Base-by-base conservation (phyloP, 768 basidiomycete genomes). In the Tephrocybe sp. region DNA sequence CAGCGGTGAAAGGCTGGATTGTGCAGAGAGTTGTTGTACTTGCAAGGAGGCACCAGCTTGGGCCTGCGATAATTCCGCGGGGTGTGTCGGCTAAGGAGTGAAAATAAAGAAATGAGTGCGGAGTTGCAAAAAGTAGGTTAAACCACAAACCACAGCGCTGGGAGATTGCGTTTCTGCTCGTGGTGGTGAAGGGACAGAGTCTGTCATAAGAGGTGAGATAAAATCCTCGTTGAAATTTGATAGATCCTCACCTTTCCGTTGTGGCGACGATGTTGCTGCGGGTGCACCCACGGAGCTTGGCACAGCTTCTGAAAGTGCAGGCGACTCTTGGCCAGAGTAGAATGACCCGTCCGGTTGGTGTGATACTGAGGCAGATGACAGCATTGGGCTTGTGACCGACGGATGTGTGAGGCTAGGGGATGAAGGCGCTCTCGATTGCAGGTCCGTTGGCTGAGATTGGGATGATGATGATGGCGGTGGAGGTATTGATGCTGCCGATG, bases 331-430 rank as follows among this genome's bases (percentile, higher is more conserved):
- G 9, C 78, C 79, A 38, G 86, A 87, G 61, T 84, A 86, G 53
- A 85, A 80, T 21, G 89, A 87, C 21, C 80, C 83, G 50, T 80
- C 77, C 4, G 75, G 85, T 44, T 83, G 83, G 49, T 85, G 84
- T 43, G 79, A 83, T 26, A 73, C 78, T 30, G 79, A 81, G 12
- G 88, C 86, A 21, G 80, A 89, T 15, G 89, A 91, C 44, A 91
- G 59, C 73, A 90, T 84, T 0, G 89, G 89, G 55, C 89, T 92
- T 49, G 87, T 86, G 41, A 86, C 74, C 5, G 90, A 91, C 31
- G 82, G 85, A 67, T 92, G 89, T n/a, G 90, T 92, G 47, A 92
- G 70, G 63, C 89, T 92, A 24, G 90, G 89, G 8, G 90, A 91
- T 0, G 87, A 82, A 11, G 82, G 68, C 26, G 71, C 63, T 26